Evolutionary conservation across 73 alveolate species (phyloP).

Genomic region (Blepharisma japonicum): DNA sequence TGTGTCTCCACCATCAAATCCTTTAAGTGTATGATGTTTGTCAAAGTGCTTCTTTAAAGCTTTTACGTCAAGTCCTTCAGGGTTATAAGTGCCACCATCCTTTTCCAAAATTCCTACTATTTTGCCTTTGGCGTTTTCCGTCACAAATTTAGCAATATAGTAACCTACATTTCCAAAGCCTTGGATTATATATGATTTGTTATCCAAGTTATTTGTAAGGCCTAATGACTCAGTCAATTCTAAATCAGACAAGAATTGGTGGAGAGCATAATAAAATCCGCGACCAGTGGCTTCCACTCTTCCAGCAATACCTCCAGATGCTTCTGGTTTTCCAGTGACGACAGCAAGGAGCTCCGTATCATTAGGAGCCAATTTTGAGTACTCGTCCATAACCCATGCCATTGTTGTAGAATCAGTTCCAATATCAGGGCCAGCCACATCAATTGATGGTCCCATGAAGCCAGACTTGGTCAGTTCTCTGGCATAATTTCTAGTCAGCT

Average conservation of each 20-base stretch:
- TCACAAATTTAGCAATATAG: constrained; percentile 36
- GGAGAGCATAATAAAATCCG: constrained; percentile 37
- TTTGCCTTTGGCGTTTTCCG: constrained; percentile 38
- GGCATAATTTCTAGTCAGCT: constrained; percentile 62
- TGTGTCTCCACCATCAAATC: constrained; percentile 66
- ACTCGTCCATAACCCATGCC: constrained; percentile 69
- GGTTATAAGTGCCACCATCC: constrained; percentile 38
- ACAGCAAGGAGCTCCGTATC: constrained; percentile 59
- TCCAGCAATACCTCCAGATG: constrained; percentile 60
- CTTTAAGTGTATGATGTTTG: constrained; percentile 71
- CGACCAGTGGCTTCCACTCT: constrained; percentile 63
- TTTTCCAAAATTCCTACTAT: constrained; percentile 34
- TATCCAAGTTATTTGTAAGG: constrained; percentile 30
- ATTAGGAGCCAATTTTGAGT: constrained; percentile 45
- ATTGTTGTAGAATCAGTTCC: constrained; percentile 53
- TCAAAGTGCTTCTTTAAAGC: constrained; percentile 51
- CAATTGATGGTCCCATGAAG: constrained; percentile 60
- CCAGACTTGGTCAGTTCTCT: constrained; percentile 56
- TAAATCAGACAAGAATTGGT: constrained; percentile 33
- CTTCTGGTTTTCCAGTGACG: constrained; percentile 59
- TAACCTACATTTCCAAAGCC: constrained; percentile 56
- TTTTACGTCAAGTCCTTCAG: constrained; percentile 43
- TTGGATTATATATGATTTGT: constrained; percentile 40
- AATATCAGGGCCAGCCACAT: constrained; percentile 65
- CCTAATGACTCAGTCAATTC: constrained; percentile 28